Percentiles rank a stretch among this genome's conserved stretches.
phyloP scores from a whole-genome alignment of 257 asterid species.

The Cynanchum wilfordii region DNA sequence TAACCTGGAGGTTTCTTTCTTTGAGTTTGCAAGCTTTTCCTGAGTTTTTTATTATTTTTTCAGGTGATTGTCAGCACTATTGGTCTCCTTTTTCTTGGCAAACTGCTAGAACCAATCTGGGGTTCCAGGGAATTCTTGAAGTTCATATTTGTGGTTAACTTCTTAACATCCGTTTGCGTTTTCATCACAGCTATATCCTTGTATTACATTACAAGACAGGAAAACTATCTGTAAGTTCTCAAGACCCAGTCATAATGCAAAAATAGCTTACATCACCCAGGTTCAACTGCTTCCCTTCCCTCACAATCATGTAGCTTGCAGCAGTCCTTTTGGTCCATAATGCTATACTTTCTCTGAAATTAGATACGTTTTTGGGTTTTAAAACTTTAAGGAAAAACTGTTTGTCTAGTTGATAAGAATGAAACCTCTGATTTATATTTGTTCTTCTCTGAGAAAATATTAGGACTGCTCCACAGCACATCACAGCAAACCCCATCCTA shows the following conservation, averaged over 20 bases:
- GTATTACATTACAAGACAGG: conserved; percentile 66
- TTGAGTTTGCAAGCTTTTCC: background rate
- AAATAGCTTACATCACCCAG: background rate
- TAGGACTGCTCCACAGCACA: background rate
- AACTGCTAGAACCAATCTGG: conserved; percentile 92
- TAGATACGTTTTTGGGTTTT: background rate
- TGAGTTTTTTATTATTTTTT: conserved; percentile 18
- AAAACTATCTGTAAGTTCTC: conserved; percentile 74
- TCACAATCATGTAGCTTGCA: background rate
- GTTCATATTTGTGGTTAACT: conserved; percentile 80
- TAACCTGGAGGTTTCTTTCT: conserved; percentile 11
- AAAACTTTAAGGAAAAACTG: background rate
- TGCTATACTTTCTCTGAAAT: background rate
- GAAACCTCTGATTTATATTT: background rate
- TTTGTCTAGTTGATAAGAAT: background rate
- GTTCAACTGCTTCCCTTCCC: background rate
- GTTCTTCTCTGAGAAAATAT: background rate
- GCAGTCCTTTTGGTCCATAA: conserved; percentile 1
- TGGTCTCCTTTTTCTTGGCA: conserved; percentile 82
- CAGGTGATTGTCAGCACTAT: conserved; percentile 67
- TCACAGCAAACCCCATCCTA: background rate
- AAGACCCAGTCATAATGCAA: conserved; percentile 10
- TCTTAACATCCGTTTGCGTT: conserved; percentile 65
- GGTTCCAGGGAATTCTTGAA: conserved; percentile 83
- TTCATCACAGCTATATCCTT: conserved; percentile 74